Evolutionary conservation across 208 protist species (phyloP).

Genomic region (Sergeia podlipaevii): DNA sequence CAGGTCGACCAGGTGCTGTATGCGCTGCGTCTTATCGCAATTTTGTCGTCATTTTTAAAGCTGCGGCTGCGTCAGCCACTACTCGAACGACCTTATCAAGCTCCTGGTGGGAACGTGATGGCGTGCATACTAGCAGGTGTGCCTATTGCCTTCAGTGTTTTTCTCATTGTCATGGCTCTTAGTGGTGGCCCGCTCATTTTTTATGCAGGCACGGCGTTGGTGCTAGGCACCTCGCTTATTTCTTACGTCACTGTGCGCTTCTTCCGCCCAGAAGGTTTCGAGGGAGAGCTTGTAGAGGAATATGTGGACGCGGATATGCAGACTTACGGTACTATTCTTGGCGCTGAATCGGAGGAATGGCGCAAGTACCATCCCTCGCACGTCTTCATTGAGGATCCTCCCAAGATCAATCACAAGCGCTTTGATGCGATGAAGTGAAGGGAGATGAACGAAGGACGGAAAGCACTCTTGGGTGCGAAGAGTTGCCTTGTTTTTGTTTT

Average conservation of each 20-base stretch:
- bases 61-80: slow-evolving; percentile 66
- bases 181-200: slow-evolving; percentile 44
- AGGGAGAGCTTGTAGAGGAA: slow-evolving; percentile 78
- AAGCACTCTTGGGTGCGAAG: too few relatives aligned
- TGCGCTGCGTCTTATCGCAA: slow-evolving; percentile 68
- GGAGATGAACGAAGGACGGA: too few relatives aligned
- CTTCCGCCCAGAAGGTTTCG: slow-evolving; percentile 73
- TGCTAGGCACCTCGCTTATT: slow-evolving; percentile 50
- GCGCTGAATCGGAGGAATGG: slow-evolving; percentile 69
- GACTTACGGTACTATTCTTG: slow-evolving; percentile 77
- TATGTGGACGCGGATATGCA: slow-evolving; percentile 82
- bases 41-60: slow-evolving; percentile 69
- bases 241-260: slow-evolving; percentile 62
- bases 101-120: slow-evolving; percentile 51
- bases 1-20: slow-evolving; percentile 86
- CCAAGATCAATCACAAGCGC: slow-evolving; percentile 31
- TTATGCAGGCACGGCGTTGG: slow-evolving; percentile 40
- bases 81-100: slow-evolving; percentile 72
- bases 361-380: slow-evolving; percentile 50
- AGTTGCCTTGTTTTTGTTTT: too few relatives aligned
- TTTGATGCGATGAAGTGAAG: slow-evolving; percentile 18
- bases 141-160: slow-evolving; percentile 64
- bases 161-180: slow-evolving; percentile 70
- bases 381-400: slow-evolving; percentile 55
- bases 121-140: slow-evolving; percentile 56